A percentile compares a stretch with the other conserved stretches of the same genome.
phyloP scores from a whole-genome alignment of 495 filamentous ascomycete species.

The Neurospora sp. region DNA sequence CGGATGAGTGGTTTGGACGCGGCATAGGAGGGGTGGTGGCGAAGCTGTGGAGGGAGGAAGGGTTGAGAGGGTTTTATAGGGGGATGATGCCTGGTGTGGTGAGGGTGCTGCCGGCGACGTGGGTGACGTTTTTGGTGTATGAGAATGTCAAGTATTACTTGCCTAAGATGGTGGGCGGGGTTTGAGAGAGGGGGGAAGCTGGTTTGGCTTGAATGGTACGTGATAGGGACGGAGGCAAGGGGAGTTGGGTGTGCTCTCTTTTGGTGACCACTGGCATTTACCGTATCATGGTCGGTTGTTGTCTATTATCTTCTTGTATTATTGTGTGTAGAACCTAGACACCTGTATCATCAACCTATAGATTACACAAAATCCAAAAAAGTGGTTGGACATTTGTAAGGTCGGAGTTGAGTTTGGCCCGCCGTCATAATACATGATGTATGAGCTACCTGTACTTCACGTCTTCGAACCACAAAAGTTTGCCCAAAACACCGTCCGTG shows the following conservation, averaged over 20 bases:
- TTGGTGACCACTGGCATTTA: no score
- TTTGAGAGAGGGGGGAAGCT: background rate
- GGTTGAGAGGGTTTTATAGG: conserved; percentile 80
- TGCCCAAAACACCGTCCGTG: no score
- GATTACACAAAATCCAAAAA: no score
- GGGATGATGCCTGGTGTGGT: conserved; percentile 81
- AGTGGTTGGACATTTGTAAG: no score
- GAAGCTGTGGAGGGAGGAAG: conserved; percentile 70
- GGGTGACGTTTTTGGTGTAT: conserved; percentile 97
- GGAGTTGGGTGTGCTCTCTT: background rate
- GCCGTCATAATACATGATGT: background rate
- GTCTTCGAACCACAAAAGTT: no score
- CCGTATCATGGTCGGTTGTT: background rate
- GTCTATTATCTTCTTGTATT: background rate
- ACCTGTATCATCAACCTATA: background rate
- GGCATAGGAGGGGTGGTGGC: conserved; percentile 59
- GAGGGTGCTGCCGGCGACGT: conserved; percentile 85
- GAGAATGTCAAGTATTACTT: conserved; percentile 77
- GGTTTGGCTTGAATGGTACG: background rate
- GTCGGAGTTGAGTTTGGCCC: background rate
- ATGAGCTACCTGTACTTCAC: background rate
- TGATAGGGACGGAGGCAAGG: background rate
- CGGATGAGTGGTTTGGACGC: conserved; percentile 53
- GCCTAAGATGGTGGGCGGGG: conserved; percentile 28
- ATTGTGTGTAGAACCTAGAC: background rate